phyloP scores from a whole-genome alignment of 306 rosid species.

The Trifolium repens region DNA sequence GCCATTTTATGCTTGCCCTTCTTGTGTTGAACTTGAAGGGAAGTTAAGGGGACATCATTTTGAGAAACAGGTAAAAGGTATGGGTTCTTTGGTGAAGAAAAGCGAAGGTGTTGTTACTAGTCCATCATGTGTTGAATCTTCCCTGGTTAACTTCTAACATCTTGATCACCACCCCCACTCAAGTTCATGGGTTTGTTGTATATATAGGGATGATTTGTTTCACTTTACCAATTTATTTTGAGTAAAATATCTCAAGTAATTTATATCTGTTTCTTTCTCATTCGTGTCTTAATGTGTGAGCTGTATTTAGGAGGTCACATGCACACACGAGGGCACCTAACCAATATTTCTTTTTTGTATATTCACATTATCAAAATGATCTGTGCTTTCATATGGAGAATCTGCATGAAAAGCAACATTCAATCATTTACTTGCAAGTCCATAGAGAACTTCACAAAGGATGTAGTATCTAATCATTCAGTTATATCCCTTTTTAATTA shows the following conservation, averaged over 20 bases:
- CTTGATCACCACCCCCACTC: conserved; percentile 46
- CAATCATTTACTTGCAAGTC: conserved; percentile 5
- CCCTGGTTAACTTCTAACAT: conserved; percentile 65
- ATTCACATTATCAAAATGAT: conserved; percentile 28
- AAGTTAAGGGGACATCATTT: conserved; percentile 45
- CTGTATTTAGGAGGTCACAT: conserved; percentile 27
- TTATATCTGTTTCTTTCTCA: conserved; percentile 55
- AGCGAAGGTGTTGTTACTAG: conserved; percentile 41
- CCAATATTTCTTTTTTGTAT: conserved; percentile 9
- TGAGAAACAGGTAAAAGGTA: conserved; percentile 41
- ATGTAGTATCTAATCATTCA: not conserved
- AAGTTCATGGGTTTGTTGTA: conserved; percentile 59
- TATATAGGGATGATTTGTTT: conserved; percentile 66
- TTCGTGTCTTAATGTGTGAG: conserved; percentile 26
- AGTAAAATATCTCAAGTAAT: conserved; percentile 56
- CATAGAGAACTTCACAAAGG: not conserved
- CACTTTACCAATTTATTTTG: conserved; percentile 53
- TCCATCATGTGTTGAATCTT: conserved; percentile 36
- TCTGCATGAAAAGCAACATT: conserved; percentile 35
- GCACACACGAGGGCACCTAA: conserved; percentile 31
- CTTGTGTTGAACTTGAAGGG: conserved; percentile 47
- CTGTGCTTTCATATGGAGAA: conserved; percentile 23
- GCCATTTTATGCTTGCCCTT: conserved; percentile 47
- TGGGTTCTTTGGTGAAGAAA: conserved; percentile 41
- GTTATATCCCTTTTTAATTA: not conserved